phyloP scores from a whole-genome alignment of 768 basidiomycete genomes.

The Termitomyces heimii region DNA sequence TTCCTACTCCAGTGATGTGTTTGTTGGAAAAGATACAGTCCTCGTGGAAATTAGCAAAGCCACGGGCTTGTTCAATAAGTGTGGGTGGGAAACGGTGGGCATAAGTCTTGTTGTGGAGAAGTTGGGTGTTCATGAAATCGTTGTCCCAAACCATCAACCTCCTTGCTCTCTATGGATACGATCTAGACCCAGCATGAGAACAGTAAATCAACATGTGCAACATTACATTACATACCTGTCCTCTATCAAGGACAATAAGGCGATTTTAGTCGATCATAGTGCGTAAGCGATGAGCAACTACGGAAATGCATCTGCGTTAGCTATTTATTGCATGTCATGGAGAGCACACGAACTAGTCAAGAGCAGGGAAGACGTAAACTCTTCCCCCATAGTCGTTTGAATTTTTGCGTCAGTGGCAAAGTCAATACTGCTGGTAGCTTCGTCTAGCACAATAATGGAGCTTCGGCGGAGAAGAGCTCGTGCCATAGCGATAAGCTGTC shows the following conservation, averaged over 20 bases:
- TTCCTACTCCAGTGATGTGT: conserved; percentile 63
- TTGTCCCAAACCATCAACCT: conserved; percentile 35
- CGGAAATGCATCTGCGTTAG: neutral
- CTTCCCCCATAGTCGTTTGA: conserved; percentile 79
- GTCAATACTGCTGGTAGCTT: conserved; percentile 84
- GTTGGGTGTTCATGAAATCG: conserved; percentile 72
- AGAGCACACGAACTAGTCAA: conserved; percentile 50
- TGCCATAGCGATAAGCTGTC: conserved; percentile 85
- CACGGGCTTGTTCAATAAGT: conserved; percentile 66
- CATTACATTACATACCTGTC: too few species aligned
- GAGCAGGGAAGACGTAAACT: conserved; percentile 71
- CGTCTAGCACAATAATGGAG: conserved; percentile 72
- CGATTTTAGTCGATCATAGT: conserved; percentile 81
- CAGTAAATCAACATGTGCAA: neutral
- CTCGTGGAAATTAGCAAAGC: conserved; percentile 78
- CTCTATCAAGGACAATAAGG: conserved; percentile 77
- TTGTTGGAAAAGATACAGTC: conserved; percentile 63
- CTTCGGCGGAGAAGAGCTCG: conserved; percentile 69
- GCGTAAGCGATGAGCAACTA: conserved; percentile 68
- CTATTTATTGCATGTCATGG: neutral
- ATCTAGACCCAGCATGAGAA: conserved; percentile 23
- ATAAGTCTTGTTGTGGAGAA: conserved; percentile 79
- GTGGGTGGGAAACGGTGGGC: conserved; percentile 77
- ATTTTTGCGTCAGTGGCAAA: conserved; percentile 89
- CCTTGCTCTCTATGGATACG: conserved; percentile 68